Evolutionary conservation across 2,329 filamentous ascomycete genomes (phyloP).

Genomic region (Colletotrichum neosansevieriae): DNA sequence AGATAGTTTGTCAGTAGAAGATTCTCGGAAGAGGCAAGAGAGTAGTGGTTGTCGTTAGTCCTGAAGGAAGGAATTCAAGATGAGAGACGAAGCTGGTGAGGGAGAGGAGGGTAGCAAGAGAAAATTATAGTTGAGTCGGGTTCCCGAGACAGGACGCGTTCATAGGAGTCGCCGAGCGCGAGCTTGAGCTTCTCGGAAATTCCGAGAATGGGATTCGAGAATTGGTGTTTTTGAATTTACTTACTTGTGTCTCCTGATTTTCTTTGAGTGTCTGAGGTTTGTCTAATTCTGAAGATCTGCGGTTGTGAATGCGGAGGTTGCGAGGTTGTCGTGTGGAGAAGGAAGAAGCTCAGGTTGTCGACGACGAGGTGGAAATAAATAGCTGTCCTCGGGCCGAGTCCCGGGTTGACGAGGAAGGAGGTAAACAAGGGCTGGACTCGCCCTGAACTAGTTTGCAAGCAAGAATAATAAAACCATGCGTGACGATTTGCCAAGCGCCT

Average conservation of each 20-base stretch:
- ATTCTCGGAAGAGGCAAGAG: too few relatives aligned
- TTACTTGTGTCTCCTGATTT: not conserved
- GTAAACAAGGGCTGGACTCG: slow-evolving; percentile 1
- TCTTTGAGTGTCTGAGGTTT: not conserved
- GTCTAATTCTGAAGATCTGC: too few relatives aligned
- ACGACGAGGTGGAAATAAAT: not conserved
- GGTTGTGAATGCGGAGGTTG: not conserved
- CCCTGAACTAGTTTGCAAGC: not conserved
- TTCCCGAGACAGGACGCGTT: too few relatives aligned
- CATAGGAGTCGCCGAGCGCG: too few relatives aligned
- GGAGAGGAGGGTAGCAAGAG: not conserved
- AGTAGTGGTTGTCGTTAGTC: too few relatives aligned
- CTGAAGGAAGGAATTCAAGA: not conserved
- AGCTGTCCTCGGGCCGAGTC: not conserved
- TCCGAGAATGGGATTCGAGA: too few relatives aligned
- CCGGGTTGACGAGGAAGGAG: not conserved
- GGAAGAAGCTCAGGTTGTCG: not conserved
- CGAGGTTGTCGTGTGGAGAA: not conserved
- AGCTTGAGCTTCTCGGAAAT: too few relatives aligned
- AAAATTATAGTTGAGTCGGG: too few relatives aligned
- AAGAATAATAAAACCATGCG: not conserved
- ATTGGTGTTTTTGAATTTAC: too few relatives aligned
- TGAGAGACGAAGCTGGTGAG: not conserved
- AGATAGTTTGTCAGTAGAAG: too few relatives aligned
- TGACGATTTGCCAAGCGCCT: not conserved